Base-by-base conservation (phyloP, 306 rosid genomes). In the Canavalia ensiformis region DNA sequence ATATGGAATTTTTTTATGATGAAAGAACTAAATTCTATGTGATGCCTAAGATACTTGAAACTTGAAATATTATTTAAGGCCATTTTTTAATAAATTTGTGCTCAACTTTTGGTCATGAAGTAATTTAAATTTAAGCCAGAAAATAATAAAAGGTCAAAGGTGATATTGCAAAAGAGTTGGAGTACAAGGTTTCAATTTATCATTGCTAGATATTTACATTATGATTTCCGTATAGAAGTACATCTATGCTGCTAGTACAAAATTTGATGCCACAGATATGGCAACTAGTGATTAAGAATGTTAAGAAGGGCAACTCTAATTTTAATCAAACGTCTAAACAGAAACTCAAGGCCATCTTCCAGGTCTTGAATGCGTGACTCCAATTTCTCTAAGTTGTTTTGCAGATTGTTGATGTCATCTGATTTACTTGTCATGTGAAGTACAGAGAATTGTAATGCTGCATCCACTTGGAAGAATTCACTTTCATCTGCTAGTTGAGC, bases 281-380 rank as follows among this genome's bases (percentile, higher is more conserved):
- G 31, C 2, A 62, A 39, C 82, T 83, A 83, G 79, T 51, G 62
- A 45, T 63, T 83, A 39, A 83, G 81, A 28, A 74, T 67, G 73
- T 84, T 84, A 9, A 79, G 84, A 49, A 84, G 73, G 46, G 87
- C 46, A 67, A 84, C 87, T 74, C 81, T 73, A 12, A 30, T 67
- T 75, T 79, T 84, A 55, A 79, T 51, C 72, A 84, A 45, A 42
- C 73, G 54, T 41, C 81, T 58, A 44, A 75, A 79, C 29, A 84
- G 52, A 75, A 68, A 73, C 18, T 58, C 87, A 67, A 84, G 77
- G 13, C 72, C 81, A 39, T 59, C 81, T 74, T 84, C 84, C 41
- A 76, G 49, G 33, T 76, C 86, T 60, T 76, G 74, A 83, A 69
- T 76, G 11, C 49, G 2, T 0, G 59, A 76, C 18, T 70, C 86